These are phyloP conservation scores for Pythium pyrilobum DNA, from an alignment of 352 stramenopile species.

Conservation along the genomic window DNA sequence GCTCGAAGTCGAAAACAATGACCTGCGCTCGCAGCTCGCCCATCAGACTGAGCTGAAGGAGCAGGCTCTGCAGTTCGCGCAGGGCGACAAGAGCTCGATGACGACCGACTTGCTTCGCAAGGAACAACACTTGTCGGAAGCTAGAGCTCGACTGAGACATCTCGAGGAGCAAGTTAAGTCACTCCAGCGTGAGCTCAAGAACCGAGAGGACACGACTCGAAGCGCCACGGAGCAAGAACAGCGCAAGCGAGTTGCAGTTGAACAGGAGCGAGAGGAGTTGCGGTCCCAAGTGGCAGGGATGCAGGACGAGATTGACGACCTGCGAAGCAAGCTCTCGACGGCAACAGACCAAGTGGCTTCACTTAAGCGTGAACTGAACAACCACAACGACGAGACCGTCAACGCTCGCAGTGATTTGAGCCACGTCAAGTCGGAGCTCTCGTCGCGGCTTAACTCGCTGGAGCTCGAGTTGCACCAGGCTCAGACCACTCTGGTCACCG, in stretches of 20 bases:
- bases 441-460: conserved; percentile 13
- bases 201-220: conserved; percentile 3
- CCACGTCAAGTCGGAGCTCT: conserved; percentile 14
- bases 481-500: conserved; percentile 15
- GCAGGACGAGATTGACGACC: conserved; percentile 11
- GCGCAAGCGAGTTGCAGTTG: conserved; percentile 1
- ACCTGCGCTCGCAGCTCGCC: conserved; percentile 4
- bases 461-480: conserved; percentile 19
- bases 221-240: conserved; percentile 4
- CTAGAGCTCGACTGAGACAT: conserved; percentile 10
- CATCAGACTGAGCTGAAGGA: conserved; percentile 18
- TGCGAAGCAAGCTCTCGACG: conserved; percentile 5
- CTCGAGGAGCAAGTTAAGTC: conserved; percentile 19
- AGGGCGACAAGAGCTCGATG: conserved; percentile 19
- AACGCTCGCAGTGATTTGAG: conserved; percentile 4
- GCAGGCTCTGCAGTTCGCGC: conserved; percentile 17
- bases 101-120: conserved; percentile 16
- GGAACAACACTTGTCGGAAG: conserved; percentile 17
- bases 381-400: conserved; percentile 3
- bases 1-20: conserved; percentile 35
- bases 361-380: conserved; percentile 13
- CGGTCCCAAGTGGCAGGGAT: conserved; percentile 5
- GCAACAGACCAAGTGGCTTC: conserved; percentile 14
- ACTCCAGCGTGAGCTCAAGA: conserved; percentile 14
- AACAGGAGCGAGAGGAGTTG: conserved; percentile 12